phyloP scores from a whole-genome alignment of 768 basidiomycete genomes.

The Auricularia heimuer region DNA sequence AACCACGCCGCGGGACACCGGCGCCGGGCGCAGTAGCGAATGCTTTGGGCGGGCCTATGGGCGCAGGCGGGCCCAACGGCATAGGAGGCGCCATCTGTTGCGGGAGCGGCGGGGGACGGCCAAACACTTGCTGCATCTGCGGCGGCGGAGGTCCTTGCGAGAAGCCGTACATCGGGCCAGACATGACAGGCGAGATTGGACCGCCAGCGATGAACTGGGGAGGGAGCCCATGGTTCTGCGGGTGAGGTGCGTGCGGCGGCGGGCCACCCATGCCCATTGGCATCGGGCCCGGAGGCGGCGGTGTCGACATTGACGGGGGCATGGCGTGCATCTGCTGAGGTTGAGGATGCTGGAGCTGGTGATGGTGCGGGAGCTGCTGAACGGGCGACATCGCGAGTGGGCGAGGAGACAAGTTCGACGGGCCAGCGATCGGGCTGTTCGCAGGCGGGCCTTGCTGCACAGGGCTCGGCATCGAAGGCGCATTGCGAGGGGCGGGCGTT shows the following conservation, averaged over 20 bases:
- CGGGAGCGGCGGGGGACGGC: neutral
- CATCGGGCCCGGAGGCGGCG: neutral
- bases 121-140: neutral
- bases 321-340: neutral
- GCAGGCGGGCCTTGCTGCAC: neutral
- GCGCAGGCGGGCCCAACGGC: constrained; percentile 2
- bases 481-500: neutral
- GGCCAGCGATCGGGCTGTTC: neutral
- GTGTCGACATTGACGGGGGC: neutral
- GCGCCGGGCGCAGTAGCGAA: neutral
- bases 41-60: constrained; percentile 2
- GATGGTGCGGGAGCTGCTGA: neutral
- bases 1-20: neutral
- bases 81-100: neutral
- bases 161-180: neutral
- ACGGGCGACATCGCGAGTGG: neutral
- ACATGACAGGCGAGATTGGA: neutral
- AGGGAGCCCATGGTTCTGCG: neutral
- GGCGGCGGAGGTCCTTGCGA: neutral
- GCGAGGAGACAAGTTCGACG: neutral
- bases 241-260: neutral
- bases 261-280: neutral
- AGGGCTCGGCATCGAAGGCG: neutral
- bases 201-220: neutral
- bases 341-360: neutral